phyloP scores from a whole-genome alignment of 1,284 basidiomycete species.

The Ceratobasidium sp. region DNA sequence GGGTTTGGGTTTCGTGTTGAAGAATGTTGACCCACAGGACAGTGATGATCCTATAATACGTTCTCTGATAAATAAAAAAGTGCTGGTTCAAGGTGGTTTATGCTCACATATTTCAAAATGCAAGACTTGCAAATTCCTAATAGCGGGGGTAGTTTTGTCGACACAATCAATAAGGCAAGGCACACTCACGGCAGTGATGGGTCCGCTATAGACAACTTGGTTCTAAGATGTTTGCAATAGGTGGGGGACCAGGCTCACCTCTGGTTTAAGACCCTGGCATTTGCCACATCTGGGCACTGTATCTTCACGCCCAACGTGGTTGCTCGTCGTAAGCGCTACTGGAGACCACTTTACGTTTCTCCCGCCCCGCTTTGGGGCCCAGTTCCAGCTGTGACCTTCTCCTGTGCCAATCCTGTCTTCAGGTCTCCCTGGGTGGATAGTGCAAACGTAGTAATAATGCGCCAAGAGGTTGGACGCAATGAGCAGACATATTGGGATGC shows the following conservation, averaged over 20 bases:
- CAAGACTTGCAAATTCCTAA: constrained; percentile 83
- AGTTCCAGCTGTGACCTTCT: constrained; percentile 60
- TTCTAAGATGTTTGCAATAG: constrained; percentile 4
- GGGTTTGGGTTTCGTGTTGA: constrained; percentile 32
- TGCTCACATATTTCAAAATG: constrained; percentile 78
- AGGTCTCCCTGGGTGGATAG: constrained; percentile 78
- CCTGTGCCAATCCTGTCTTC: constrained; percentile 57
- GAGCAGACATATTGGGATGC: constrained; percentile 73
- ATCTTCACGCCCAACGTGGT: constrained; percentile 39
- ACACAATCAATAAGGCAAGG: neutral
- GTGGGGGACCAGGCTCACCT: constrained; percentile 64
- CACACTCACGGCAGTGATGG: constrained; percentile 83
- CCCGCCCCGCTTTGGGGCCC: constrained; percentile 62
- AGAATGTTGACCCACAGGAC: constrained; percentile 69
- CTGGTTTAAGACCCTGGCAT: constrained; percentile 79
- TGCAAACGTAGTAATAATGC: constrained; percentile 89
- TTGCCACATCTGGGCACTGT: constrained; percentile 70
- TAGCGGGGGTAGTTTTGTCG: neutral
- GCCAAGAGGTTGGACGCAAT: constrained; percentile 80
- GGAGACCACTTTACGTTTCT: constrained; percentile 47
- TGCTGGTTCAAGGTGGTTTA: too few species aligned
- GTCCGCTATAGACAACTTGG: constrained; percentile 69
- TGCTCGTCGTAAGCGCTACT: constrained; percentile 15
- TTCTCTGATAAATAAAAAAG: neutral
- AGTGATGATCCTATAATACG: constrained; percentile 79